Percentiles rank a stretch among this genome's conserved stretches.
Evolutionary conservation across 371 early-diverging fungal species (phyloP).

Genomic region (Racocetra persica): DNA sequence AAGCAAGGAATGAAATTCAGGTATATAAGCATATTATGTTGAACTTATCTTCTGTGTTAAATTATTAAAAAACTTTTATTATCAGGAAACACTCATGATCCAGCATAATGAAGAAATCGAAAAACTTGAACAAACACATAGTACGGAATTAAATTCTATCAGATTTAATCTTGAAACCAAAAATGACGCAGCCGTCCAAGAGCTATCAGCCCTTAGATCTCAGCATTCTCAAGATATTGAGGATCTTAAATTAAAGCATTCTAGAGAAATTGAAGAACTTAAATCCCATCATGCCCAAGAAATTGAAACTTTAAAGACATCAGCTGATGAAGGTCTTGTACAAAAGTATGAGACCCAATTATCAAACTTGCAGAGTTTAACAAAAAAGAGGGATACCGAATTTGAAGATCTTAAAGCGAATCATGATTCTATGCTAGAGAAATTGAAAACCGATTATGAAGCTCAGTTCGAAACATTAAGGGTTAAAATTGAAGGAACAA

Average conservation of each 20-base stretch:
- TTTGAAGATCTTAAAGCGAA: neutral
- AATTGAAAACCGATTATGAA: neutral
- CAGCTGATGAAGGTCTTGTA: constrained; percentile 18
- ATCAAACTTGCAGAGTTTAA: neutral
- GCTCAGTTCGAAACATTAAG: neutral
- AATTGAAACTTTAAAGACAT: constrained; percentile 18
- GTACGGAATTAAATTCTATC: constrained; percentile 2
- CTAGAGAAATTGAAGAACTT: constrained; percentile 10
- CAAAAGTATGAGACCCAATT: constrained; percentile 28
- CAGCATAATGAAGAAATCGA: constrained; percentile 12
- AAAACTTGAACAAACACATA: constrained; percentile 20
- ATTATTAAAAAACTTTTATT: neutral
- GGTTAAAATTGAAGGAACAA: no score
- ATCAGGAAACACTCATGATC: neutral
- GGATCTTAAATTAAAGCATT: constrained; percentile 12
- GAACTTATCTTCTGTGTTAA: neutral
- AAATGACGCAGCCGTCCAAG: constrained; percentile 29
- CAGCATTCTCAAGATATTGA: constrained; percentile 37
- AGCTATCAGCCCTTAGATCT: neutral
- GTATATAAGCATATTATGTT: neutral
- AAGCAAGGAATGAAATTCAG: constrained; percentile 23
- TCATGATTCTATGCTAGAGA: neutral
- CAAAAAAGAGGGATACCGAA: neutral
- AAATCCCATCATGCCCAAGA: neutral
- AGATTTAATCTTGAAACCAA: constrained; percentile 3